Base-by-base conservation (phyloP, 1,139 yeast species). In the Pichia inconspicua region DNA sequence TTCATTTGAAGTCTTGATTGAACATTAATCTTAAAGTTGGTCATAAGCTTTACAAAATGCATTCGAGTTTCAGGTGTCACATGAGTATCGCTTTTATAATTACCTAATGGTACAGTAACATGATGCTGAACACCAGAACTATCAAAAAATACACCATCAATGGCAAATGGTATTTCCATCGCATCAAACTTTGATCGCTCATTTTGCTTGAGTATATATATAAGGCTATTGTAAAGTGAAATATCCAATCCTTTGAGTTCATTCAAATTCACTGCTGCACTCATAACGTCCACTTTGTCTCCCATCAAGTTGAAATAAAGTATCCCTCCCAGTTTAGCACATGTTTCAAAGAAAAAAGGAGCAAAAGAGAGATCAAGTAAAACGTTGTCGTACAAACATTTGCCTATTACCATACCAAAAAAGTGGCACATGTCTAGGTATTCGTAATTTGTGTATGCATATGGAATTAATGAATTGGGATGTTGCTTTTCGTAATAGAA, bases 281-380 rank as follows among this genome's bases (percentile, higher is more conserved):
- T 47, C 62, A 50, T 49, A 53, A 57, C 63, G 51, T 50, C 51
- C 22, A 46, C 44, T 17, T 41, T 48, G 25, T 49, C 48, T 0
- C 59, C 59, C 6, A 53, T 41, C 14, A 49, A 46, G 27, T 44
- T 48, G 14, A 35, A 46, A 37, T 27, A 50, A 41, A 31, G 43
- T 41, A 7, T 14, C 48, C 48, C 6, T 52, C 52, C 86, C 94
- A 78, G 62, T 84, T 86, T 39, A 5, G 41, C 40, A 39, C 48
- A 47, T 31, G 44, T 41, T 54, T 80, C 82, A 44, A 92, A 65
- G 60, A 92, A 92, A 57, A 89, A 88, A 3, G 94, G 87, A 0
- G 97, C 90, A 72, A 92, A 90, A 17, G 82, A 77, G 27, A 87
- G 77, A 63, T 90, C 96, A 14, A 92, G 78, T 54, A 90, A 70